A percentile compares a stretch with the other conserved stretches of the same genome.
phyloP scores from a whole-genome alignment of 1,139 yeast genomes.

The Lodderomyces pseudojiufengensis region DNA sequence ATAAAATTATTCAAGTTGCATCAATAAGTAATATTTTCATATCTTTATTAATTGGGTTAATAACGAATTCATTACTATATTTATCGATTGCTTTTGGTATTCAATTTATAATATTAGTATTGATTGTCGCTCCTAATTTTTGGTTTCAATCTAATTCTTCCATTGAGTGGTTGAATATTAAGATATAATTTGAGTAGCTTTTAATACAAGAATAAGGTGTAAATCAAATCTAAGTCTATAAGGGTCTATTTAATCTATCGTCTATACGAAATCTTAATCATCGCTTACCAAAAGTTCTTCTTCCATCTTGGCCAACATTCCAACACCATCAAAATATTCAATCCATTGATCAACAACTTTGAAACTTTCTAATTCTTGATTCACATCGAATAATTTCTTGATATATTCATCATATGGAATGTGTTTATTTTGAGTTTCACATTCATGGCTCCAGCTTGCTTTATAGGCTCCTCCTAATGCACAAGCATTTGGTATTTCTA shows the following conservation, averaged over 20 bases:
- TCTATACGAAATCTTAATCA: too few species aligned
- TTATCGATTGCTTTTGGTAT: slow-evolving; percentile 11
- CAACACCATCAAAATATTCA: slow-evolving; percentile 48
- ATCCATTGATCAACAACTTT: slow-evolving; percentile 44
- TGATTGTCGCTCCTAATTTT: slow-evolving; percentile 15
- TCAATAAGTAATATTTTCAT: slow-evolving; percentile 9
- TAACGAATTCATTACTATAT: slow-evolving; percentile 10
- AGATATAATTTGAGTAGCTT: neutral
- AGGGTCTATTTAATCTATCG: too few species aligned
- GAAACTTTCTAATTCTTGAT: slow-evolving; percentile 42
- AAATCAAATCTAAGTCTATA: too few species aligned
- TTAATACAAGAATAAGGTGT: too few species aligned
- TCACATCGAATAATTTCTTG: slow-evolving; percentile 39
- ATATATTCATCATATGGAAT: slow-evolving; percentile 44
- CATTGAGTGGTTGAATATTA: slow-evolving; percentile 14
- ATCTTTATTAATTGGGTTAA: slow-evolving; percentile 13
- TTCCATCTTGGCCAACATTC: slow-evolving; percentile 50
- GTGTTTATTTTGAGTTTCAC: slow-evolving; percentile 35
- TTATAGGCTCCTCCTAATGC: slow-evolving; percentile 93
- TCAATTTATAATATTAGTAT: slow-evolving; percentile 12
- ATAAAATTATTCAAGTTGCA: slow-evolving; percentile 9
- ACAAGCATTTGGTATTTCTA: slow-evolving; percentile 85
- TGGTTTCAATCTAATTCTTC: slow-evolving; percentile 11
- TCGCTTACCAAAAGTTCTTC: slow-evolving; percentile 17
- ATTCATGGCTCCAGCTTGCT: slow-evolving; percentile 65